Evolutionary conservation across 768 basidiomycete genomes (phyloP), one percentile per base, ranked within the genome.

Genomic region (Porphyrellus cyaneotinctus): DNA sequence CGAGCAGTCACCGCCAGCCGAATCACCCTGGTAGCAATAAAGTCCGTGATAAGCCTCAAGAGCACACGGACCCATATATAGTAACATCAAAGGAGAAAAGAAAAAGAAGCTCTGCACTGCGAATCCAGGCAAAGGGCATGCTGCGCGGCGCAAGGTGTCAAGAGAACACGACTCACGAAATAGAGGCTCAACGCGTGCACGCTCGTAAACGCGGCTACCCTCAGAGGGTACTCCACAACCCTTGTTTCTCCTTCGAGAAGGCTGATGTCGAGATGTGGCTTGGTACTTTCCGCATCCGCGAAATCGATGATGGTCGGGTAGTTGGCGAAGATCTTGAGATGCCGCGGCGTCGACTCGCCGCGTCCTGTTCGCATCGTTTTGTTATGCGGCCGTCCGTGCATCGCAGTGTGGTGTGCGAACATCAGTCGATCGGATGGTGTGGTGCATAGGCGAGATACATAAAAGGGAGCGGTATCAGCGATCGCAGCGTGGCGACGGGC

Each of bases 271-370:
- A 91, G 74, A 22, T 91, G 84, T 2, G 91, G 85, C 53, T 79
- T 82, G 14, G 78, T 79, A 37, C 69, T 73, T 53, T 91, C 89
- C 14, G 80, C 85, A 49, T 91, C 87, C 4, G 75, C 67, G 64
- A 93, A 92, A 64, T 91, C 90, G 59, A 91, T 75, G 49, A 91
- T 91, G 41, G 75, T 83, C 3, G 83, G 74, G 52, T 81, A 76
- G 66, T 93, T 93, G 48, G 84, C 81, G 65, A 81, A 91, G 59
- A 92, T 74, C 51, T 85, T 78, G 28, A 93, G 74, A 65, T 83
- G 83, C n/a, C 81, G 80, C 7, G 90, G 90, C 2, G 87, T 78
- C n/a, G 70, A 46, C 49, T 90, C 88, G 43, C 90, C 90, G 59
- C 88, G 75, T n/a, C 88, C 88, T 87, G 24, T 50, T 50, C 20